phyloP scores from a whole-genome alignment of 2,329 filamentous ascomycete species.

The Mycosphaerella arachidis region DNA sequence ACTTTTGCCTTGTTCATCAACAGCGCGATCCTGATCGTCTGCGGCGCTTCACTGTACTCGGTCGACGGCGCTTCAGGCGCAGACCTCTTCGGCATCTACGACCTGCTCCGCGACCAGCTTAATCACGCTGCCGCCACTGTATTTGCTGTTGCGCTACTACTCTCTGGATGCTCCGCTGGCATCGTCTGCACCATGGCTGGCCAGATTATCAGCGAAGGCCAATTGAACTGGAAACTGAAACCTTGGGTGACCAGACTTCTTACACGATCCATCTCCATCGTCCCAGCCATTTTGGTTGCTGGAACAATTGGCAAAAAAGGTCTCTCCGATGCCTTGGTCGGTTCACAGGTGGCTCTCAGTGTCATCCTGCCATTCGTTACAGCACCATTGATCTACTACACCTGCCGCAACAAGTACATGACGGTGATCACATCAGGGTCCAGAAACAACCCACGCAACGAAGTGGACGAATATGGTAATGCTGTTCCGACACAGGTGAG shows the following conservation, averaged over 20 bases:
- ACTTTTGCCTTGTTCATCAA: slow-evolving; percentile 43
- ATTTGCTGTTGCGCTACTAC: slow-evolving; percentile 76
- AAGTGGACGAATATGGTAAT: slow-evolving; percentile 1
- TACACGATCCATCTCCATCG: slow-evolving; percentile 75
- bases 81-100: slow-evolving; percentile 79
- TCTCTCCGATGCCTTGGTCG: slow-evolving; percentile 67
- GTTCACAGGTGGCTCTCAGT: slow-evolving; percentile 71
- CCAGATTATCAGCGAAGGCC: slow-evolving; percentile 83
- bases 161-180: slow-evolving; percentile 75
- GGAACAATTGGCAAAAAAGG: slow-evolving; percentile 69
- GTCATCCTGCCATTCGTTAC: slow-evolving; percentile 78
- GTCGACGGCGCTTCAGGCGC: slow-evolving; percentile 57
- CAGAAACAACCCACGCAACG: slow-evolving; percentile 2
- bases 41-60: slow-evolving; percentile 69
- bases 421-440: slow-evolving; percentile 47
- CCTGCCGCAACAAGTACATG: slow-evolving; percentile 75
- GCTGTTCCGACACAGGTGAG: slow-evolving; percentile 32
- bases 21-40: slow-evolving; percentile 44
- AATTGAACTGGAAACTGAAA: slow-evolving; percentile 66
- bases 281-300: slow-evolving; percentile 77
- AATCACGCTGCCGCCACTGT: slow-evolving; percentile 72
- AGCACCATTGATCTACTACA: slow-evolving; percentile 81
- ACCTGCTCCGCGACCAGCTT: slow-evolving; percentile 63
- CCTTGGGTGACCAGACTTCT: slow-evolving; percentile 77
- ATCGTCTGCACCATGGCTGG: slow-evolving; percentile 87